Evolutionary conservation across 441 rosid genomes (phyloP).

Genomic region (Jatropha podagrica): DNA sequence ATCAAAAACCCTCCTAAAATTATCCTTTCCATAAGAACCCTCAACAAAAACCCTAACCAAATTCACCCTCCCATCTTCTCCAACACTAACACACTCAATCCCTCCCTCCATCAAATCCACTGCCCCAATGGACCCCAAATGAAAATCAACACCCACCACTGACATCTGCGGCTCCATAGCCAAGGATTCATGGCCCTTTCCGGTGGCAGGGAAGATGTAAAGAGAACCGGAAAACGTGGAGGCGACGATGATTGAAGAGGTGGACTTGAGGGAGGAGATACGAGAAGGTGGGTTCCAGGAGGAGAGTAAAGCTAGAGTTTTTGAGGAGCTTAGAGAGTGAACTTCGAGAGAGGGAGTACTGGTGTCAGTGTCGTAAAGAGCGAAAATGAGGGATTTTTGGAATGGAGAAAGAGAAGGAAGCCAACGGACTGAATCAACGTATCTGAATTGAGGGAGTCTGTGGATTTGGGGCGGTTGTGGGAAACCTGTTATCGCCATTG

Average conservation of each 20-base stretch:
- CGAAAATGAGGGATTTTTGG: constrained; percentile 49
- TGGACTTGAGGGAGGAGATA: constrained; percentile 54
- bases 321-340: constrained; percentile 40
- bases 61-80: constrained; percentile 90
- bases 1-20: constrained; percentile 55
- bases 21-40: constrained; percentile 26
- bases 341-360: constrained; percentile 53
- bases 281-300: constrained; percentile 64
- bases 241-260: constrained; percentile 50
- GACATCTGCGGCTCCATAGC: constrained; percentile 37
- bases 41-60: constrained; percentile 51
- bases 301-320: constrained; percentile 36
- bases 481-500: constrained; percentile 50
- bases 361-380: constrained; percentile 52
- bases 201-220: constrained; percentile 43
- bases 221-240: constrained; percentile 60
- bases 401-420: constrained; percentile 73
- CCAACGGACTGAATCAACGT: constrained; percentile 75
- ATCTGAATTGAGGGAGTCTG: constrained; percentile 54
- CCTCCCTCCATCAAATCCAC: constrained; percentile 68
- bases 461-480: constrained; percentile 45
- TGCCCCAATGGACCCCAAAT: constrained; percentile 53
- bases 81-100: constrained; percentile 66
- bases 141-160: constrained; percentile 43
- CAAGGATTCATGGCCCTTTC: constrained; percentile 1